Conservation (phyloP, 306 rosid genomes). For the Delonix regia region DNA sequence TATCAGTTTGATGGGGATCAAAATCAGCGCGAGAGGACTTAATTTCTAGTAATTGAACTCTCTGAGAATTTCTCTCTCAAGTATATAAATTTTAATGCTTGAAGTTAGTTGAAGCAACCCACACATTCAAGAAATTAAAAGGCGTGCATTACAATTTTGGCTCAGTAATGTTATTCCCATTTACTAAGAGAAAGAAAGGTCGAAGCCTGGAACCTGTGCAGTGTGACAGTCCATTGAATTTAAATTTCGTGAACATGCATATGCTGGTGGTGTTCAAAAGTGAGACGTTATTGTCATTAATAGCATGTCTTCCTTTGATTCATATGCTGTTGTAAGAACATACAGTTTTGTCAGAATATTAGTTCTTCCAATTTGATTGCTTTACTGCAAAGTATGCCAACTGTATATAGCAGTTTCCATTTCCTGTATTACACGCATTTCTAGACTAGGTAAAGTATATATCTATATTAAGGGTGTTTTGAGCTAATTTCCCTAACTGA, state of each 20-base stretch:
- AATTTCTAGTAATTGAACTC: not conserved
- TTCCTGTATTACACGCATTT: not conserved
- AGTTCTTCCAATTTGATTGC: not conserved
- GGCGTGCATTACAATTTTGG: not conserved
- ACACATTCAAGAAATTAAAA: not conserved
- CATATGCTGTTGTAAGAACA: not conserved
- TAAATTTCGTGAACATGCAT: not conserved
- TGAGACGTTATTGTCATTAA: not conserved
- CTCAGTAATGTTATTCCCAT: not conserved
- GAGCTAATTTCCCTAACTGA: not conserved
- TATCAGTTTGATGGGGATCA: not conserved
- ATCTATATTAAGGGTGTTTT: conserved; percentile 1
- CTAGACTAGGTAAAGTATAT: not conserved
- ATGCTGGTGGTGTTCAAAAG: conserved; percentile 8
- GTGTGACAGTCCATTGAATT: not conserved
- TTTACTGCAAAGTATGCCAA: not conserved
- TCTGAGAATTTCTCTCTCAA: not conserved
- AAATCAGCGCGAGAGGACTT: not conserved
- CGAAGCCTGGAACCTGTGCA: not conserved
- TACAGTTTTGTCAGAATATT: not conserved
- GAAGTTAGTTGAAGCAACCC: conserved; percentile 16
- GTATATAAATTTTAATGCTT: not conserved
- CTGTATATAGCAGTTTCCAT: not conserved
- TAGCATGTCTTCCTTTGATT: not conserved
- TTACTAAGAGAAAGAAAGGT: conserved; percentile 5